Conservation (phyloP, 78 protist genomes). For the Polysphondylium violaceum region DNA sequence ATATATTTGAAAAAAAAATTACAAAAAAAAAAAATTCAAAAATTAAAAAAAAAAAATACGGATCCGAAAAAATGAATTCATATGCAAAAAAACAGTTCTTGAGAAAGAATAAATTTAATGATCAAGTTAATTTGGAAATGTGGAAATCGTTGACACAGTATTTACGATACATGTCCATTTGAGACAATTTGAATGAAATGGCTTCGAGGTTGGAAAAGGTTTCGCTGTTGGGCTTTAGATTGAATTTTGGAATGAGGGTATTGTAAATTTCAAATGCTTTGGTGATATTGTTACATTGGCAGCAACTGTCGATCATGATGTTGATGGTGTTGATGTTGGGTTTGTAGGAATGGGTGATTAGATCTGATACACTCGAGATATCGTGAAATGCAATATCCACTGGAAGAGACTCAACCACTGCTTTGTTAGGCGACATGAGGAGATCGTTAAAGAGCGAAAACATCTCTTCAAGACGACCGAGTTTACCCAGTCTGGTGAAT, state of each 20-base stretch:
- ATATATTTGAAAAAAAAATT: too few relatives aligned
- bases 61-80: too few relatives aligned
- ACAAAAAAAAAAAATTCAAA: too few relatives aligned
- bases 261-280: conserved; percentile 10
- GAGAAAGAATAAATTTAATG: too few relatives aligned
- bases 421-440: conserved; percentile 20
- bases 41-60: too few relatives aligned
- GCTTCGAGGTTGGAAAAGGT: conserved; percentile 56
- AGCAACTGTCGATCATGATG: conserved; percentile 1
- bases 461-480: conserved; percentile 4
- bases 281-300: conserved; percentile 26
- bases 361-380: too few relatives aligned
- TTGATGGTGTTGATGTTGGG: conserved; percentile 68
- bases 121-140: conserved; percentile 44
- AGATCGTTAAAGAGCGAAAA: neutral
- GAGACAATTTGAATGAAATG: conserved; percentile 16
- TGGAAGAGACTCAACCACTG: conserved; percentile 50
- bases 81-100: too few relatives aligned
- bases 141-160: conserved; percentile 55
- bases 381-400: conserved; percentile 13
- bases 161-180: conserved; percentile 26
- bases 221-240: conserved; percentile 28
- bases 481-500: conserved; percentile 4
- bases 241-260: neutral
- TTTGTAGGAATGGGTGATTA: neutral